A percentile compares a stretch with the other conserved stretches of the same genome.
Evolutionary conservation across 805 yeast species (phyloP).

Genomic region (Wickerhamomyces chambardii): DNA sequence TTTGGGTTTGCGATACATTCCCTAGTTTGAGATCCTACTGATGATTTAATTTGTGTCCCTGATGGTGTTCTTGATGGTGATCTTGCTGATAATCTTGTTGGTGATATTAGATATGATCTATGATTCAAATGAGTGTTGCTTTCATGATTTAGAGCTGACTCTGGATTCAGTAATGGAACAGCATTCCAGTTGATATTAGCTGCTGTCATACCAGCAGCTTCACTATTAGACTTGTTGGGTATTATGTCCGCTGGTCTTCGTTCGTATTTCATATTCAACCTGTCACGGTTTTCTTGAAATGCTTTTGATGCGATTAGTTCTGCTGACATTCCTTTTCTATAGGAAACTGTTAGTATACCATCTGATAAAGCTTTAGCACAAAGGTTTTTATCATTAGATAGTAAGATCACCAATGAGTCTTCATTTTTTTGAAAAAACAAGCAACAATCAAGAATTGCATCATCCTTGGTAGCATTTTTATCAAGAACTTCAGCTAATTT

Average conservation of each 20-base stretch:
- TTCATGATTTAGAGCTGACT: no score
- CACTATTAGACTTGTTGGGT: no score
- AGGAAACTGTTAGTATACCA: slow-evolving; percentile 51
- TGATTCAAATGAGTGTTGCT: no score
- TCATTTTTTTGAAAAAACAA: slow-evolving; percentile 39
- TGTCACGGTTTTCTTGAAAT: slow-evolving; percentile 18
- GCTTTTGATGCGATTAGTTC: slow-evolving; percentile 32
- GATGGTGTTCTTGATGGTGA: background rate
- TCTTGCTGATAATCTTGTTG: background rate
- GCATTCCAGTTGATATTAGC: no score
- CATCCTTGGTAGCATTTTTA: slow-evolving; percentile 47
- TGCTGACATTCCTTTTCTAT: slow-evolving; percentile 35
- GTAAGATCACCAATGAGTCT: slow-evolving; percentile 40
- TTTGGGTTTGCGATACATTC: no score
- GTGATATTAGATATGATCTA: background rate
- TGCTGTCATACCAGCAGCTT: no score
- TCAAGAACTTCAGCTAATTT: slow-evolving; percentile 44
- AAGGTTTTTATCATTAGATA: slow-evolving; percentile 80
- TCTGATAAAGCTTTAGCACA: slow-evolving; percentile 71
- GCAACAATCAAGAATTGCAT: slow-evolving; percentile 82
- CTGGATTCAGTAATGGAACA: no score
- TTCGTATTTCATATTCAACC: background rate
- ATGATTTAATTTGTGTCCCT: background rate
- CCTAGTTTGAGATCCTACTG: no score
- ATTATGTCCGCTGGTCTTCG: no score